Base-by-base conservation (phyloP, 2,329 filamentous ascomycete genomes). In the Phyllosticta paracitricarpa region DNA sequence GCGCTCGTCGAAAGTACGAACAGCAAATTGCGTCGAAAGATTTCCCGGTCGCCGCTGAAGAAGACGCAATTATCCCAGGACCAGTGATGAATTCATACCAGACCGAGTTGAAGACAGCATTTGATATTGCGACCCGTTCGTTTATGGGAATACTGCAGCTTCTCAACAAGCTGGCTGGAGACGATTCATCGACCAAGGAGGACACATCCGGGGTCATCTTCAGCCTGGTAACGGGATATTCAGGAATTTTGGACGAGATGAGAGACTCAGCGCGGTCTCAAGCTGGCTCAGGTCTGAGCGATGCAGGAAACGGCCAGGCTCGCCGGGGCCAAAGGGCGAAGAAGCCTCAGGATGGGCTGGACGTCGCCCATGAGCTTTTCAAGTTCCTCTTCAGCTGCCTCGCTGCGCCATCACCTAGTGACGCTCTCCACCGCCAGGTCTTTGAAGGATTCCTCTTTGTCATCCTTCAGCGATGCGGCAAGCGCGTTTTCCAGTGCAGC, bases 401-500 rank as follows among this genome's bases (percentile, higher is more conserved):
- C 4, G 68, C 71, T 0, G 65, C 70, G 14, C 68, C 78, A 1
- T 72, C 76, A 30, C 66, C 73, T 28, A 71, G 68, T 9, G 64
- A 70, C 19, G 61, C 66, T 3, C 51, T 68, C 10, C 76, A 79
- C 51, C 71, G 71, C 30, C 66, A 72, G 22, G 63, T 80, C 1
- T 78, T 78, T 58, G 77, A 79, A 67, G 76, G 75, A 2, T 74
- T 77, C 35, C 67, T 73, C 1, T 79, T 73, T 59, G 65, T 74
- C 14, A 62, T 78, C 1, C 66, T 79, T 2, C 70, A 77, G 25
- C 71, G 70, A 22, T 66, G 77, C 0, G 76, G 76, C 4, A 68
- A 69, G 22, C 68, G 68, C 0, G 66, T 79, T 2, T 78, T 73
- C 61, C 69, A 72, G 53, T 70, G 69, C 51, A 72, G 72, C 0